Conservation (phyloP, 2,329 filamentous ascomycete genomes). For the Zymoseptoria tritici region DNA sequence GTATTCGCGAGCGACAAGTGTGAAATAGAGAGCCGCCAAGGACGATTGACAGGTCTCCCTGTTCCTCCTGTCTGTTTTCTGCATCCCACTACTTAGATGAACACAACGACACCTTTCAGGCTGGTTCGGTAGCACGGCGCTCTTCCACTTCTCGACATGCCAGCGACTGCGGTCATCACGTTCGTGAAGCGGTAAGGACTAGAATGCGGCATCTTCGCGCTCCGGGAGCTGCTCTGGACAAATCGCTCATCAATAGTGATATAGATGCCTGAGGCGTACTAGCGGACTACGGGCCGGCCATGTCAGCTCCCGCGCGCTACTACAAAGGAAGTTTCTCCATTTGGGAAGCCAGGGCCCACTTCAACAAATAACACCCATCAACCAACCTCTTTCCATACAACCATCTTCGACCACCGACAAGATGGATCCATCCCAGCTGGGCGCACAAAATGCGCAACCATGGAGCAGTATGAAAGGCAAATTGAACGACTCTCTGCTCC, state of each 20-base stretch:
- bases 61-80: no score
- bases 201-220: not conserved
- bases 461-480: slow-evolving; percentile 20
- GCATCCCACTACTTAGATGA: not conserved
- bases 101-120: not conserved
- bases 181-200: not conserved
- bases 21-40: no score
- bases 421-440: slow-evolving; percentile 7
- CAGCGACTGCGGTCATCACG: not conserved
- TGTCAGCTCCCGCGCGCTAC: not conserved
- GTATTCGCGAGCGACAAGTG: no score
- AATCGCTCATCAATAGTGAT: not conserved
- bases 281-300: not conserved
- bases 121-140: not conserved
- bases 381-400: not conserved
- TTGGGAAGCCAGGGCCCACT: not conserved
- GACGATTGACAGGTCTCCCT: no score
- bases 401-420: not conserved
- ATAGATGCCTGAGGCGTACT: not conserved
- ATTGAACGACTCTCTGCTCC: slow-evolving; percentile 17
- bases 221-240: not conserved
- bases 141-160: not conserved
- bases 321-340: not conserved
- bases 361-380: not conserved
- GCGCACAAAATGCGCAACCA: slow-evolving; percentile 11